Base-by-base conservation (phyloP, 2,329 filamentous ascomycete species). In the Dothistroma septosporum region DNA sequence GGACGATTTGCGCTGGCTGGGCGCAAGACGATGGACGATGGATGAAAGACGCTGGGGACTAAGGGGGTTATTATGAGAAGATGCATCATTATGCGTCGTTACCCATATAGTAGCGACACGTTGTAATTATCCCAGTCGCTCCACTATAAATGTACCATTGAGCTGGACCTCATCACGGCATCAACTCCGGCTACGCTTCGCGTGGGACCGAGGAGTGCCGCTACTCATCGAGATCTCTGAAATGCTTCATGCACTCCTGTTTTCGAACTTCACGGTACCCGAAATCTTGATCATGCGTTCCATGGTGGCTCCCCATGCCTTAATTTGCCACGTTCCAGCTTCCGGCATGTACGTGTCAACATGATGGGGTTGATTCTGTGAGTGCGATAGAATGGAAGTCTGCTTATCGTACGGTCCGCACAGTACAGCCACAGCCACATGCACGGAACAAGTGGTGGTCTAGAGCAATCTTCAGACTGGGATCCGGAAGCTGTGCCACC, bases 381-480 rank as follows among this genome's bases (percentile, higher is more conserved):
- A 11, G 31, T 11, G 19, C 33, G 5, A 10, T 7, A 11, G 21
- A 35, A n/a, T 32, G 11, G 24, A 28, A 28, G 24, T 31, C 47
- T 28, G 16, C 21, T 5, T 6, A 16, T 28, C 24, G 47, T n/a
- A 24, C 4, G 12, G 9, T 50, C 22, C 6, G 22, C 21, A 50
- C 10, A 9, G 9, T 9, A 10, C 50, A 19, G 10, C 28, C 16
- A 10, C 50, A 19, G 10, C 28, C 16, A 53, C 50, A 35, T 4
- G 24, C 10, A 28, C 31, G 28, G 50, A 19, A 35, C 7, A 53
- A 10, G 28, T 35, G 50, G 50, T 53, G 50, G 50, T 53, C 50
- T 53, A 53, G 50, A 53, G 50, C 50, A 53, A 53, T 53, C 31
- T 53, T n/a, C 31, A 35, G 31, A 53, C 24, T 16, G 19, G 50